Base-by-base conservation (phyloP, 371 early-diverging fungal species). In the Mortierella sp. region DNA sequence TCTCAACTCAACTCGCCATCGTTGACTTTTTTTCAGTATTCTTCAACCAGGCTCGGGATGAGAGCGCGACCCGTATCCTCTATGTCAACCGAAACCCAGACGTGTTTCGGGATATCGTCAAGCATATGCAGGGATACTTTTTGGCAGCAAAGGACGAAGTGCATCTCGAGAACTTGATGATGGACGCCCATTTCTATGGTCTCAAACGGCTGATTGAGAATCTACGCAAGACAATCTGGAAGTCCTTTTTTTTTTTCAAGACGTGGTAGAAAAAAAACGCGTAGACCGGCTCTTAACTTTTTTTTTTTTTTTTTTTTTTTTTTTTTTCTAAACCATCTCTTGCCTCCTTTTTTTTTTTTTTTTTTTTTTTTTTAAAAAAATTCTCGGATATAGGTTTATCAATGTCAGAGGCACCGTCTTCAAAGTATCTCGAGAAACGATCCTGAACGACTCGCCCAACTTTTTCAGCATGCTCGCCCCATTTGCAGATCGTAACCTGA, bases 121-220 rank as follows among this genome's bases (percentile, higher is more conserved):
- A 84, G 55, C 87, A 89, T 75, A 75, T 90, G 61, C 84, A 88
- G 55, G 90, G 90, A 16, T 90, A 90, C 61, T 83, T 84, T 69
- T 73, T 89, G 30, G 80, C 80, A 25, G 85, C 89, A 1, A 69
- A 57, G 25, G 87, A 87, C 51, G 88, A 88, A 53, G 72, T 81
- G 37, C 68, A 67, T 46, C 66, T 68, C 14, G 85, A 86, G 63
- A 83, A 83, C 50, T 65, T 89, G 1, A 55, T 88, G 58, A 81
- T 69, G 46, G 89, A 89, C 57, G 87, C 89, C 0, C 61, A 68
- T 4, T 89, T 86, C 28, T 88, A 84, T 76, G 85, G 85, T 6
- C 52, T 89, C 66, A 81, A 81, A 37, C 82, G 86, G 2, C 60
- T 89, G 26, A 62, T 74, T n/a, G 75, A 80, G 51, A 60, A 69